Evolutionary conservation across 1,284 basidiomycete genomes (phyloP).

Genomic region (Tetrapyrgos nigripes): DNA sequence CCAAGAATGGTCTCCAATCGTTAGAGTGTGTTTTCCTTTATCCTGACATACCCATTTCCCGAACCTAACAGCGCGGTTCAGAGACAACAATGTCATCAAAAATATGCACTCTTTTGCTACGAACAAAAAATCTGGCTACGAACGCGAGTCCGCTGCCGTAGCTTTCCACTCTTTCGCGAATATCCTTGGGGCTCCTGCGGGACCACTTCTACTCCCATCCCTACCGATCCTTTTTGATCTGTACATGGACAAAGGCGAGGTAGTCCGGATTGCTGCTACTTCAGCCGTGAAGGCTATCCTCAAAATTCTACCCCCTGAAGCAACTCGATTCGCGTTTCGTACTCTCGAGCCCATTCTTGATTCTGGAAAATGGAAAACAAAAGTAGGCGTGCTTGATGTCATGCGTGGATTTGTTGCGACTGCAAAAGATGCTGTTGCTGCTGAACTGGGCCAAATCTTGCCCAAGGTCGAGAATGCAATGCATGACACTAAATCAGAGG

Average conservation of each 20-base stretch:
- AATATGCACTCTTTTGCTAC: slow-evolving; percentile 76
- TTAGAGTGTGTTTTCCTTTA: slow-evolving; percentile 57
- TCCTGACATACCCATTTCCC: neutral
- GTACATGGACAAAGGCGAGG: slow-evolving; percentile 95
- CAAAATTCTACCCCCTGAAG: slow-evolving; percentile 86
- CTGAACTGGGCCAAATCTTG: slow-evolving; percentile 83
- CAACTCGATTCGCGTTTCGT: slow-evolving; percentile 78
- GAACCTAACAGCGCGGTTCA: slow-evolving; percentile 36
- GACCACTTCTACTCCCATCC: slow-evolving; percentile 84
- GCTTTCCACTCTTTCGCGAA: slow-evolving; percentile 82
- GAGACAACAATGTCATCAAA: slow-evolving; percentile 68
- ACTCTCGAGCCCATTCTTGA: slow-evolving; percentile 79
- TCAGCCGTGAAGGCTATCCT: slow-evolving; percentile 87
- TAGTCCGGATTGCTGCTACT: slow-evolving; percentile 85
- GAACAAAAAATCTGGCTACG: slow-evolving; percentile 92
- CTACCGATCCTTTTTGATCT: slow-evolving; percentile 86
- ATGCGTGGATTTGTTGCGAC: slow-evolving; percentile 76
- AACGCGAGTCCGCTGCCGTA: slow-evolving; percentile 91
- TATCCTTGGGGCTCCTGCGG: slow-evolving; percentile 77
- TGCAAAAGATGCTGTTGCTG: slow-evolving; percentile 84
- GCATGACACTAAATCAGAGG: slow-evolving; percentile 98
- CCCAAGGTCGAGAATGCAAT: slow-evolving; percentile 91
- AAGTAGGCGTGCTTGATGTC: slow-evolving; percentile 93
- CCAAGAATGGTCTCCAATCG: slow-evolving; percentile 65
- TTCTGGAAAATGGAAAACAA: slow-evolving; percentile 93